Evolutionary conservation across 2,329 filamentous ascomycete genomes (phyloP).

Genomic region (Diatrype stigma): DNA sequence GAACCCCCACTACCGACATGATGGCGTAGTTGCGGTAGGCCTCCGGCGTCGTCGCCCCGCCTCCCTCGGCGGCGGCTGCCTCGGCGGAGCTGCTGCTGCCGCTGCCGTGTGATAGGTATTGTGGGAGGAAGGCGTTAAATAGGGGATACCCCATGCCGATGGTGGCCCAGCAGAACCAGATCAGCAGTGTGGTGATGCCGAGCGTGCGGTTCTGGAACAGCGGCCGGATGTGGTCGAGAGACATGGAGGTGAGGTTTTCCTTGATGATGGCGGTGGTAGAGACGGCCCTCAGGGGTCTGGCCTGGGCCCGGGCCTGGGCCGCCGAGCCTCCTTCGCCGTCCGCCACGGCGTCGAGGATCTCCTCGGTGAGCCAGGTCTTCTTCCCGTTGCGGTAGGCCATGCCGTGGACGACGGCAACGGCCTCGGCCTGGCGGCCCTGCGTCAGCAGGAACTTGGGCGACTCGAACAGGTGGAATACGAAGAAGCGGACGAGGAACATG

Average conservation of each 20-base stretch:
- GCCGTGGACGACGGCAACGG: conserved; percentile 74
- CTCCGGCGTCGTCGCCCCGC: conserved; percentile 31
- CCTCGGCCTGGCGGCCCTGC: conserved; percentile 71
- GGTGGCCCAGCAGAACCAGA: conserved; percentile 78
- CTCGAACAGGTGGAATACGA: conserved; percentile 77
- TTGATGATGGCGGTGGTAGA: conserved; percentile 43
- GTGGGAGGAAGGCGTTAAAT: conserved; percentile 87
- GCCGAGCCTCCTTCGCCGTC: conserved; percentile 31
- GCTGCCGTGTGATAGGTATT: conserved; percentile 66
- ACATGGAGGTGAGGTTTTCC: conserved; percentile 62
- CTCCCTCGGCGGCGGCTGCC: conserved; percentile 27
- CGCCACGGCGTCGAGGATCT: conserved; percentile 57
- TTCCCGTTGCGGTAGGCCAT: conserved; percentile 68
- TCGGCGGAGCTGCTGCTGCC: conserved; percentile 41
- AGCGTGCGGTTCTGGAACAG: conserved; percentile 56
- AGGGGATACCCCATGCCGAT: conserved; percentile 86
- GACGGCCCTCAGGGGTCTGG: conserved; percentile 9
- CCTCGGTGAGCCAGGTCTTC: conserved; percentile 73
- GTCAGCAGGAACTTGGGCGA: conserved; percentile 81
- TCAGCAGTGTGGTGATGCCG: conserved; percentile 46
- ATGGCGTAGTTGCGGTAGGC: conserved; percentile 82
- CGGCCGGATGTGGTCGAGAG: conserved; percentile 60
- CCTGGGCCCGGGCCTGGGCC: neutral
- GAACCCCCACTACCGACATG: conserved; percentile 71
- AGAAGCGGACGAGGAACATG: conserved; percentile 77